Evolutionary conservation across 2,329 filamentous ascomycete species (phyloP), one percentile per base, ranked within the genome.

Genomic region (Cladosporium sp.): DNA sequence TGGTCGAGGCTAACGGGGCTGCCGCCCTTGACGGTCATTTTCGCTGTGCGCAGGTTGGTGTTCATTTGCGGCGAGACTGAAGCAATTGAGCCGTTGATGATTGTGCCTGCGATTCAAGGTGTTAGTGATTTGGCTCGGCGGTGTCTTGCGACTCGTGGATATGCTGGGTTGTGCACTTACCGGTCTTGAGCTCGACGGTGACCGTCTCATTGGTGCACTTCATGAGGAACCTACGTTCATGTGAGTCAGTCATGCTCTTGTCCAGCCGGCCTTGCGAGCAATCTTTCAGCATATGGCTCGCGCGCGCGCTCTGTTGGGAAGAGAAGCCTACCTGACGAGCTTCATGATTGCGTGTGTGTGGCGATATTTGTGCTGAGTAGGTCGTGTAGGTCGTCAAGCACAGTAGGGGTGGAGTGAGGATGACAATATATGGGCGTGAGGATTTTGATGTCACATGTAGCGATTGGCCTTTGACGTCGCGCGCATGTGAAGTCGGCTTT

Each of bases 201-300:
- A 97, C 93, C 65, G 93, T 96, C 78, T 99, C 93, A 73, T 96
- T 97, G 73, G 88, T 85, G 73, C 92, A 97, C 80, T 99, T 99
- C 92, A 97, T 97, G 63, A 99, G 79, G 73, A 99, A 99, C 71
- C 93, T 97, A 71, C 59, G 53, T 19, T 15, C n/a, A 20, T 45
- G 54, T 47, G 54, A 48, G 58, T 64, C 57, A 65, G 58, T 57
- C 65, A 67, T 65, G 62, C 64, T 64, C 56, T 62, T 61, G 51
- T 60, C 54, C 37, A 43, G 53, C 61, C 61, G 65, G 68, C 72
- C 71, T 74, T 72, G 56, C 60, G 43, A 53, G 57, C 61, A 51
- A 63, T 70, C 37, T 72, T 75, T 79, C 71, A 76, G 72, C 71
- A 69, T 66, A 63, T 70, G 68, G 67, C 54, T 49, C 54, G 56